Percentiles rank a stretch among this genome's conserved stretches.
These are phyloP conservation scores for Suillus bovinus DNA, from an alignment of 768 basidiomycete genomes.

Conservation along the genomic window DNA sequence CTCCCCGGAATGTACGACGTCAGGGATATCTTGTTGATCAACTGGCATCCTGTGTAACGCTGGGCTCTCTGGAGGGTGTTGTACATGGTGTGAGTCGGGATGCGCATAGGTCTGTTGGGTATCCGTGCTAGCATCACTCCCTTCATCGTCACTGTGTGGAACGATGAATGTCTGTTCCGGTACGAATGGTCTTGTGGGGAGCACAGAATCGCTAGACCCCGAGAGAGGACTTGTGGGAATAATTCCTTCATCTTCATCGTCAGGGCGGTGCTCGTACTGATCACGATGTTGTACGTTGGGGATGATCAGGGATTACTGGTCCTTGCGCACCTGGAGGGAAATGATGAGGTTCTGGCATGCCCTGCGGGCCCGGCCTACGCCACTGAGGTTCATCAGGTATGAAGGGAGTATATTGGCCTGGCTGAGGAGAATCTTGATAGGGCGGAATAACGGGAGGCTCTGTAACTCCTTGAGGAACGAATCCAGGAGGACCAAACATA, in stretches of 20 bases:
- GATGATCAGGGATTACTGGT: slow-evolving; percentile 23
- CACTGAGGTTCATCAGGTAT: slow-evolving; percentile 23
- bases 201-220: not conserved
- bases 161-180: slow-evolving; percentile 13
- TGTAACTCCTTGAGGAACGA: slow-evolving; percentile 20
- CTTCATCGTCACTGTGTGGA: not conserved
- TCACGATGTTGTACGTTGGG: slow-evolving; percentile 8
- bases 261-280: slow-evolving; percentile 10
- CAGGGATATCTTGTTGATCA: slow-evolving; percentile 9
- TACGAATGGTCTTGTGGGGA: slow-evolving; percentile 2
- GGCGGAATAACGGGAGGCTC: slow-evolving; percentile 27
- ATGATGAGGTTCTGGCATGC: slow-evolving; percentile 27
- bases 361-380: slow-evolving; percentile 9
- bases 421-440: slow-evolving; percentile 8
- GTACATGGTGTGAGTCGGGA: not conserved
- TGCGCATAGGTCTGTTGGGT: not conserved
- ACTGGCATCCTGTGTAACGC: not conserved
- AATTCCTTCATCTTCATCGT: slow-evolving; percentile 20
- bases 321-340: slow-evolving; percentile 38
- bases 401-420: slow-evolving; percentile 19
- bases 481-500: slow-evolving; percentile 22
- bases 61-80: not conserved
- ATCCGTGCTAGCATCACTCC: not conserved
- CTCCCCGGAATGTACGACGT: slow-evolving; percentile 16
- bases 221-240: slow-evolving; percentile 17